Base-by-base conservation (phyloP, 1,139 yeast species). In the Saccharomycopsis hybrid region DNA sequence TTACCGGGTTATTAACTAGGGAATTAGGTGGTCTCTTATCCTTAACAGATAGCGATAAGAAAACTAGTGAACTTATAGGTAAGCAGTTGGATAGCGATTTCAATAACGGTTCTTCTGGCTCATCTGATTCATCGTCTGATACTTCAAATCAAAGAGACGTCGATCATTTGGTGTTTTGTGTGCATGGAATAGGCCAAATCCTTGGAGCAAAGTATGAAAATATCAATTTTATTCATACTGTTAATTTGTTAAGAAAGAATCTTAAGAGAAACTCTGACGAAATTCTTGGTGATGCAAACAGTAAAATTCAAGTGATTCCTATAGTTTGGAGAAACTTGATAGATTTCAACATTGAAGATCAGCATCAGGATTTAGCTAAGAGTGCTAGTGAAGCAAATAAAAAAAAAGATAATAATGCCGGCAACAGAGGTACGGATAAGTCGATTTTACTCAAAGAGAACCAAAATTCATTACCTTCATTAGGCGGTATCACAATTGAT, bases 111-210 rank as follows among this genome's bases (percentile, higher is more conserved):
- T n/a, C n/a, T n/a, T n/a, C n/a, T n/a, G 49, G 31, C 24, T 9
- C 24, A 5, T 5, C 7, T 5, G 24, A 36, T 5, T 8, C n/a
- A 5, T 5, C 7, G 18, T 5, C 7, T 5, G 24, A 13, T n/a
- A 36, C 39, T 24, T 9, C 24, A 9, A 36, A 36, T n/a, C 39
- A 36, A 7, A 9, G 39, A 5, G 39, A 36, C 5, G 73, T 89
- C 18, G 89, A 87, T 47, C 97, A 92, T 65, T 67, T 92, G 51
- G 77, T 90, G 1, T 70, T 92, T 18, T 92, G 95, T 57, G 76
- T 90, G 44, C 98, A 92, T 65, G 97, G 98, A 0, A 87, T 92
- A 56, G 97, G 97, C 1, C 98, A 92, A 64, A 80, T 84, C 41
- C 71, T 92, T 53, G 94, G 96, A 2, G 78, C 80, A 49, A 80